A percentile compares a stretch with the other conserved stretches of the same genome.
These are phyloP conservation scores for Boletus reticuloceps DNA, from an alignment of 768 basidiomycete species.

Conservation along the genomic window DNA sequence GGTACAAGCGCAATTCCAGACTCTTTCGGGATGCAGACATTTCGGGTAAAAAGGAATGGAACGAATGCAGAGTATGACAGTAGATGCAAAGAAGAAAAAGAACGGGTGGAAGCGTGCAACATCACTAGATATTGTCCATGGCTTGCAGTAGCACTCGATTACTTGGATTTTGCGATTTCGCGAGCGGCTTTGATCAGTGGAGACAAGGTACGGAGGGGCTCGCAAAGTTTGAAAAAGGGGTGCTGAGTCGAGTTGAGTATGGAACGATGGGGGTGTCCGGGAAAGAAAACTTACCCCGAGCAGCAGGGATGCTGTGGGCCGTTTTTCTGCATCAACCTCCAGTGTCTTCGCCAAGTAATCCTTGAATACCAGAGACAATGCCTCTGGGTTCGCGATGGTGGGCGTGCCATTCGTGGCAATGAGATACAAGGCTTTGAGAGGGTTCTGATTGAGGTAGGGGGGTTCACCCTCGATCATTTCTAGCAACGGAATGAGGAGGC, in stretches of 20 bases:
- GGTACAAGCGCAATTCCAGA: slow-evolving; percentile 14
- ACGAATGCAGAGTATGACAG: slow-evolving; percentile 16
- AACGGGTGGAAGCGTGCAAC: not conserved
- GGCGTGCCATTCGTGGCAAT: slow-evolving; percentile 99
- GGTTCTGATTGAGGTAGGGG: slow-evolving; percentile 95
- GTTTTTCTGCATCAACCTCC: slow-evolving; percentile 93
- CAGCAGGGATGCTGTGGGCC: slow-evolving; percentile 81
- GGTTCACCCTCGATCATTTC: slow-evolving; percentile 99
- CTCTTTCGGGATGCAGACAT: slow-evolving; percentile 10
- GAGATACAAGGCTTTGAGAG: slow-evolving; percentile 92
- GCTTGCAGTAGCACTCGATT: not conserved
- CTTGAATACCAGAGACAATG: slow-evolving; percentile 72
- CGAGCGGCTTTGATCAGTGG: slow-evolving; percentile 92
- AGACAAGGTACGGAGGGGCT: slow-evolving; percentile 81
- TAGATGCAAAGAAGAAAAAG: slow-evolving; percentile 18
- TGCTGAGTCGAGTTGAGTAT: slow-evolving; percentile 46
- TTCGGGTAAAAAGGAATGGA: slow-evolving; percentile 13
- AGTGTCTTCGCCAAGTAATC: slow-evolving; percentile 87
- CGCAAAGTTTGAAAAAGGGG: slow-evolving; percentile 83
- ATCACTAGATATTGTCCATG: slow-evolving; percentile 16
- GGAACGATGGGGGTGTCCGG: not conserved
- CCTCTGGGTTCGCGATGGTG: slow-evolving; percentile 88
- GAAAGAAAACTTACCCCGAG: slow-evolving; percentile 53
- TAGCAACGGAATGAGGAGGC: slow-evolving; percentile 27
- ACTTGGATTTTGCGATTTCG: slow-evolving; percentile 72